Percentiles rank a stretch among this genome's conserved stretches.
These are phyloP conservation scores for Mycogone perniciosa DNA, from an alignment of 2,329 filamentous ascomycete species.

Conservation along the genomic window DNA sequence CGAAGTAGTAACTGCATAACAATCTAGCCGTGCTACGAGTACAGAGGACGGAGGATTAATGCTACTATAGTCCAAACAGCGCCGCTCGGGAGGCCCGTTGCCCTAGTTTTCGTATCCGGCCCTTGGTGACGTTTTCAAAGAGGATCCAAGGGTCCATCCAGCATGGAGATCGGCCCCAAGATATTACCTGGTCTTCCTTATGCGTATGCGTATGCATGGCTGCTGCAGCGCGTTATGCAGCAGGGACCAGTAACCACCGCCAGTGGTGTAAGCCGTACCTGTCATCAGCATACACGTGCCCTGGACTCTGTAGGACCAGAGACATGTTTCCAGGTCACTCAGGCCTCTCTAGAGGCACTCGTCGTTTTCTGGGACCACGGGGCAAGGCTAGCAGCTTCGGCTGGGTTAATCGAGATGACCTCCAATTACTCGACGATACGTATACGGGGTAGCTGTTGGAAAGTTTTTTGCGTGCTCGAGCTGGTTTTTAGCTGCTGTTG, in stretches of 20 bases:
- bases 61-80: too few species aligned
- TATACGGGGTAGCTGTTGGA: too few species aligned
- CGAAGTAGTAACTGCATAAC: too few species aligned
- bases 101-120: slow-evolving; percentile 10
- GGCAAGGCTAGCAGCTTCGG: too few species aligned
- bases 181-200: neutral
- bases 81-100: slow-evolving; percentile 1
- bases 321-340: neutral
- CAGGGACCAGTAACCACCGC: neutral
- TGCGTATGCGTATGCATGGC: neutral
- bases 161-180: slow-evolving; percentile 10
- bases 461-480: too few species aligned
- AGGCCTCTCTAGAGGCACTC: too few species aligned
- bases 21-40: too few species aligned
- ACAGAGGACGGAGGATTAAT: too few species aligned
- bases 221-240: slow-evolving; percentile 5
- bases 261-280: neutral
- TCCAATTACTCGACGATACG: too few species aligned
- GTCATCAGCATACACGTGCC: neutral
- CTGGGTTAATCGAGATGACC: too few species aligned
- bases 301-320: neutral
- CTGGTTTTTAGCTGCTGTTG: too few species aligned
- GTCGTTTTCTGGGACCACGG: too few species aligned
- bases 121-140: slow-evolving; percentile 2
- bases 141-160: neutral